These are phyloP conservation scores for Cantharellus cinnabarinus DNA, from an alignment of 768 basidiomycete species.

Conservation along the genomic window DNA sequence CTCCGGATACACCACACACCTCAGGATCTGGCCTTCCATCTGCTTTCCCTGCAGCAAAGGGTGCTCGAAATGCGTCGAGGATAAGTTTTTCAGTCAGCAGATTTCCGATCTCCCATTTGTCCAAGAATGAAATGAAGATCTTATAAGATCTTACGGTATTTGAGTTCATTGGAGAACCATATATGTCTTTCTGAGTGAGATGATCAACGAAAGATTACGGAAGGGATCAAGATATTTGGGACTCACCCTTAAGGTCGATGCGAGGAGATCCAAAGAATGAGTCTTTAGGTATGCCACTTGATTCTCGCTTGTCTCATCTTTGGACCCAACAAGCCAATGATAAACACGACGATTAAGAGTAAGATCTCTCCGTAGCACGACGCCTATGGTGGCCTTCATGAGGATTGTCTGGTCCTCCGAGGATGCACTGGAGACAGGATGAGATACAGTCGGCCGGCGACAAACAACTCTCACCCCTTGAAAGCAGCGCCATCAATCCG, in stretches of 20 bases:
- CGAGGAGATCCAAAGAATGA: conserved; percentile 53
- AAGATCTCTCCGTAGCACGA: conserved; percentile 81
- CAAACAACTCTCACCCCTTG: conserved; percentile 21
- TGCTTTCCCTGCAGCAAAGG: background rate
- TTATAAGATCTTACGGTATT: conserved; percentile 78
- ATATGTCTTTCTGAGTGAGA: conserved; percentile 47
- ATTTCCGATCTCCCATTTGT: conserved; percentile 92
- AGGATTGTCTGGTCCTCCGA: conserved; percentile 59
- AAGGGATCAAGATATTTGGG: background rate
- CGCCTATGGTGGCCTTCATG: conserved; percentile 67
- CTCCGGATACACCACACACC: conserved; percentile 2
- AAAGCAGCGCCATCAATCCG: conserved; percentile 53
- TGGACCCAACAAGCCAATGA: conserved; percentile 71
- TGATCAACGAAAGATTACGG: background rate
- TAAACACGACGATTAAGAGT: conserved; percentile 85
- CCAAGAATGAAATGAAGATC: conserved; percentile 82
- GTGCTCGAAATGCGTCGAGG: conserved; percentile 49
- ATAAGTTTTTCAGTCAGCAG: conserved; percentile 58
- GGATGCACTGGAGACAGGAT: conserved; percentile 19
- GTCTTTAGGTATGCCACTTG: conserved; percentile 52
- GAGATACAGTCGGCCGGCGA: background rate
- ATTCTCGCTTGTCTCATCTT: conserved; percentile 47
- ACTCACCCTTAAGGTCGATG: conserved; percentile 43
- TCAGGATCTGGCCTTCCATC: background rate
- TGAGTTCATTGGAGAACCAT: conserved; percentile 46